phyloP scores from a whole-genome alignment of 2,329 filamentous ascomycete species.

The Aspergillus sp. region DNA sequence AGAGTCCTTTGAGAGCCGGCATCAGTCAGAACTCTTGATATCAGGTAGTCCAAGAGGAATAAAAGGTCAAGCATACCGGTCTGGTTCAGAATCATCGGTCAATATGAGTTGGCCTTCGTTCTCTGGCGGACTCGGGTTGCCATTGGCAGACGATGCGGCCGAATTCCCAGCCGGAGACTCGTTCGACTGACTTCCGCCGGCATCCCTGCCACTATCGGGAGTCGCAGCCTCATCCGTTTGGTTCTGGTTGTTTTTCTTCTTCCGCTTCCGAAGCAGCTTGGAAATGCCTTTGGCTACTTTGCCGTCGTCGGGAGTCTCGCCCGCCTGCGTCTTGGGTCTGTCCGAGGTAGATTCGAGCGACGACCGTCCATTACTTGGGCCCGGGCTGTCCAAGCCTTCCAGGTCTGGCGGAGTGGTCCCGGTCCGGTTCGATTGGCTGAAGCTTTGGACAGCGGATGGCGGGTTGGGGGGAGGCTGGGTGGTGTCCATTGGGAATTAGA shows the following conservation, averaged over 20 bases:
- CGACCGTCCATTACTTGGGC: constrained; percentile 25
- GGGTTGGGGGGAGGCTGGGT: constrained; percentile 19
- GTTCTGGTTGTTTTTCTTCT: constrained; percentile 26
- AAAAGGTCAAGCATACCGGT: constrained; percentile 23
- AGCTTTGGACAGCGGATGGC: constrained; percentile 29
- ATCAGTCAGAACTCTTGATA: constrained; percentile 21
- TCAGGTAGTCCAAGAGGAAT: background rate
- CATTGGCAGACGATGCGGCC: constrained; percentile 14
- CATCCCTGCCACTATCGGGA: constrained; percentile 14
- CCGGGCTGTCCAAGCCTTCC: constrained; percentile 21
- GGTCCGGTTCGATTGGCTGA: constrained; percentile 27
- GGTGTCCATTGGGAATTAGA: constrained; percentile 26
- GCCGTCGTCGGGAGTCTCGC: constrained; percentile 26
- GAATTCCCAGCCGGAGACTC: constrained; percentile 18
- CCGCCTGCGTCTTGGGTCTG: constrained; percentile 29
- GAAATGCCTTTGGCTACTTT: constrained; percentile 41
- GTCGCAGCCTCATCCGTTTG: constrained; percentile 14
- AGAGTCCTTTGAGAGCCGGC: constrained; percentile 27
- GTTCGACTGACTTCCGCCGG: constrained; percentile 14
- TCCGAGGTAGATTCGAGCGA: constrained; percentile 32
- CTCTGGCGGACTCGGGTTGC: constrained; percentile 13
- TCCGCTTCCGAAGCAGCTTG: constrained; percentile 42
- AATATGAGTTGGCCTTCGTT: constrained; percentile 19
- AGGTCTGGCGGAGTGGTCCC: constrained; percentile 27
- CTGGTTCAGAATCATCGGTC: constrained; percentile 31